A percentile compares a stretch with the other conserved stretches of the same genome.
Evolutionary conservation across 2,329 filamentous ascomycete species (phyloP).

Genomic region (Escovopsis sp.): DNA sequence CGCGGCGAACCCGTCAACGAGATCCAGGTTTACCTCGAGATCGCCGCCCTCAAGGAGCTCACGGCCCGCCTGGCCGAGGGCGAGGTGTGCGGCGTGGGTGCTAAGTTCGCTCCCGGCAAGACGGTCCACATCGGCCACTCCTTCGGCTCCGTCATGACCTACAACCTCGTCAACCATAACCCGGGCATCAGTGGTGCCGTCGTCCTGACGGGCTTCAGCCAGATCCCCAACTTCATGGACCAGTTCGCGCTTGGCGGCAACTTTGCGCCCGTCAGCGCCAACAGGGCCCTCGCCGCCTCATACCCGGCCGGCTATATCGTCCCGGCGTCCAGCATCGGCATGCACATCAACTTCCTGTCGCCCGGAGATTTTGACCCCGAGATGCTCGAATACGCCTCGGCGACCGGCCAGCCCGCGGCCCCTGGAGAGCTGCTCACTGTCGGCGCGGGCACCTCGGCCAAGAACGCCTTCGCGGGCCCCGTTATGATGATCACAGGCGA

Average conservation of each 20-base stretch:
- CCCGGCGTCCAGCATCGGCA: constrained; percentile 27
- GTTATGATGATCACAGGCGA: constrained; percentile 45
- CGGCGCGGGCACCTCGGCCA: constrained; percentile 19
- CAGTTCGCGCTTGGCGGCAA: constrained; percentile 31
- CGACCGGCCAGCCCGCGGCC: constrained; percentile 40
- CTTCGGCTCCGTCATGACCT: constrained; percentile 45
- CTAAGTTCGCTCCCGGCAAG: constrained; percentile 19
- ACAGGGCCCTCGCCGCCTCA: constrained; percentile 12
- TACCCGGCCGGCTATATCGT: constrained; percentile 40
- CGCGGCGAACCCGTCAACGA: constrained; percentile 44
- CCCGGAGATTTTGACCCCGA: constrained; percentile 40
- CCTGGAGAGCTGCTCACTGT: constrained; percentile 45
- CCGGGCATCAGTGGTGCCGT: constrained; percentile 42
- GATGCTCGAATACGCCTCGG: constrained; percentile 31
- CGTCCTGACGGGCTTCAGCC: constrained; percentile 45
- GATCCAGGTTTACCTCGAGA: constrained; percentile 42
- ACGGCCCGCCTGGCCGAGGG: constrained; percentile 34
- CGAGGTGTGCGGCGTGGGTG: constrained; percentile 25
- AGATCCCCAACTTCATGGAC: constrained; percentile 28
- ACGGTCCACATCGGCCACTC: constrained; percentile 49
- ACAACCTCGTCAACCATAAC: constrained; percentile 35
- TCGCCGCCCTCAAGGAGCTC: constrained; percentile 40
- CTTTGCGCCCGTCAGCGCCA: constrained; percentile 27
- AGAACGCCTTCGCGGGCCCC: constrained; percentile 33
- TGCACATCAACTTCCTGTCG: constrained; percentile 38